Evolutionary conservation across 345 rosid species (phyloP).

Genomic region (Eucalyptus sp.): DNA sequence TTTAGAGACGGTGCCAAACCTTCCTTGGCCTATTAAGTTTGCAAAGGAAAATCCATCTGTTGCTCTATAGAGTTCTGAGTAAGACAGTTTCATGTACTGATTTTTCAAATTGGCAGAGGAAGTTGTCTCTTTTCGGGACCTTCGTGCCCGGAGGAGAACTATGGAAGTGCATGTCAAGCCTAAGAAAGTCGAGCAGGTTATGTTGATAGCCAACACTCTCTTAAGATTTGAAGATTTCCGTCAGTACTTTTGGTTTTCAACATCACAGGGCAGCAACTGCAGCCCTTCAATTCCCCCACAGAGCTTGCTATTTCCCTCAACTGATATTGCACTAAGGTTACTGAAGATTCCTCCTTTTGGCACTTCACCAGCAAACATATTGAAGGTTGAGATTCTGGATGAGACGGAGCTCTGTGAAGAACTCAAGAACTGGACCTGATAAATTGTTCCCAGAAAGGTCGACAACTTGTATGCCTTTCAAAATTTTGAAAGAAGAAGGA

Average conservation of each 20-base stretch:
- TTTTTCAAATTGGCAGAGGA: not conserved
- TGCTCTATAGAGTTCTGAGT: not conserved
- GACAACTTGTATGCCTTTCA: not conserved
- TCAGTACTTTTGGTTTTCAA: not conserved
- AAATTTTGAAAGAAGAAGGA: not conserved
- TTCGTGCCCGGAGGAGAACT: not conserved
- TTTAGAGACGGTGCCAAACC: constrained; percentile 1
- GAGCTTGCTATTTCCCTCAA: not conserved
- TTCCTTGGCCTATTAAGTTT: constrained; percentile 6
- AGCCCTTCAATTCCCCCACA: not conserved
- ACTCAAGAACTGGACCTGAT: not conserved
- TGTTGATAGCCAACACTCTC: not conserved
- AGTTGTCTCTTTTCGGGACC: not conserved
- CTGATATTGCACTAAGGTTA: not conserved
- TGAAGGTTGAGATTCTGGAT: not conserved
- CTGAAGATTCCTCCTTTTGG: not conserved
- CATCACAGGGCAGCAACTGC: not conserved
- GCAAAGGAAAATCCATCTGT: constrained; percentile 5
- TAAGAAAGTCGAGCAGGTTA: not conserved
- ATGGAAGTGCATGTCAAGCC: not conserved
- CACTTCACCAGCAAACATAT: not conserved
- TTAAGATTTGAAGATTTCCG: not conserved
- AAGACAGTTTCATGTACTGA: not conserved
- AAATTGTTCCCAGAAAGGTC: not conserved
- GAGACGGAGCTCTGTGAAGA: not conserved